A percentile compares a stretch with the other conserved stretches of the same genome.
Conservation (phyloP, 2,329 filamentous ascomycete species). For the Leptodontidium sp. region DNA sequence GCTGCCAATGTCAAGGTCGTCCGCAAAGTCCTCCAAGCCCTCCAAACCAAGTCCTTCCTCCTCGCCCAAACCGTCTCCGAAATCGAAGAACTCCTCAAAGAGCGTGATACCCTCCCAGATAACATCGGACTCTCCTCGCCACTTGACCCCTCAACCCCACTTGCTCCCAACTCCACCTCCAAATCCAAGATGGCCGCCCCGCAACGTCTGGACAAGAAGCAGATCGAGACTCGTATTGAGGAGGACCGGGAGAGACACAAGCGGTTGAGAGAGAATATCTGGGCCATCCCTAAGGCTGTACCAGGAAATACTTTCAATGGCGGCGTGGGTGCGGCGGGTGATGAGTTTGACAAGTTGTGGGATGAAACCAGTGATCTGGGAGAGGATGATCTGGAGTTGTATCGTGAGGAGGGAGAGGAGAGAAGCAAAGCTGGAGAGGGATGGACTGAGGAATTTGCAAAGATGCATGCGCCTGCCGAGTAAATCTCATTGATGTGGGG, state of each 20-base stretch:
- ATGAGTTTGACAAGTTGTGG: conserved; percentile 82
- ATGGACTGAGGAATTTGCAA: conserved; percentile 42
- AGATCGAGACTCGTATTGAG: conserved; percentile 95
- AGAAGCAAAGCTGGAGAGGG: conserved; percentile 36
- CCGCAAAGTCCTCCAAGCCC: conserved; percentile 75
- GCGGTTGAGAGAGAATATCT: conserved; percentile 87
- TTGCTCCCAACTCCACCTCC: not conserved
- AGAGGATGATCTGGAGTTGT: conserved; percentile 83
- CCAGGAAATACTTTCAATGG: conserved; percentile 11
- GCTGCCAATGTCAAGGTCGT: conserved; percentile 95
- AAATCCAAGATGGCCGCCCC: conserved; percentile 38
- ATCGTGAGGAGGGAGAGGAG: conserved; percentile 72
- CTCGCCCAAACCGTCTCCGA: conserved; percentile 77
- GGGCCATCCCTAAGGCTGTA: conserved; percentile 75
- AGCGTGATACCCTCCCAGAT: conserved; percentile 56
- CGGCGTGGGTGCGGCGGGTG: conserved; percentile 34
- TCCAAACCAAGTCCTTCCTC: conserved; percentile 76
- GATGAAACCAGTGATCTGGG: conserved; percentile 87
- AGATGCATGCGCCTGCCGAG: conserved; percentile 18
- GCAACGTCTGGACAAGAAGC: conserved; percentile 75
- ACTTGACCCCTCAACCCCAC: conserved; percentile 25
- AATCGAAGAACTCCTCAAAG: conserved; percentile 84
- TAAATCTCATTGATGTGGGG: too few relatives aligned
- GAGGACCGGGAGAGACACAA: conserved; percentile 97
- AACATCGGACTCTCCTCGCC: conserved; percentile 37